A percentile compares a stretch with the other conserved stretches of the same genome.
Evolutionary conservation across 495 filamentous ascomycete species (phyloP).

Genomic region (Neurospora sp.): DNA sequence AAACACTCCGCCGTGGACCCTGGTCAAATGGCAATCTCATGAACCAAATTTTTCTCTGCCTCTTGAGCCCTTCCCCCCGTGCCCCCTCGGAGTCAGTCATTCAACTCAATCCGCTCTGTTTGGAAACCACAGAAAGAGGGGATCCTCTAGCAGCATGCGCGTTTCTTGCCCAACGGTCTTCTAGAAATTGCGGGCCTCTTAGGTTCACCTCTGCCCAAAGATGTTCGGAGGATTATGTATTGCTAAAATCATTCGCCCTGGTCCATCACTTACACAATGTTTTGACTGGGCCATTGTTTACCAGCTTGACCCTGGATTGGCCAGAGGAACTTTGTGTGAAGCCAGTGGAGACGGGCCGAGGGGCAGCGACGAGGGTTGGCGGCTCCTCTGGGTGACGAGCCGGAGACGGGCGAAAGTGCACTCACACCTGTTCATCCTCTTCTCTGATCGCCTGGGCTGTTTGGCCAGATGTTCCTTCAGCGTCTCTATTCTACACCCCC

Average conservation of each 20-base stretch:
- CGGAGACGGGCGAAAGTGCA: background rate
- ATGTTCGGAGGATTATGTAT: conserved; percentile 34
- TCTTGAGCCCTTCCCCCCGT: conserved; percentile 20
- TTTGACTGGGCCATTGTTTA: conserved; percentile 14
- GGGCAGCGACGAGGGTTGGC: conserved; percentile 4
- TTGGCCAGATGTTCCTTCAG: conserved; percentile 17
- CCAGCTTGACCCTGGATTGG: conserved; percentile 19
- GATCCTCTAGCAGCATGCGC: conserved; percentile 24
- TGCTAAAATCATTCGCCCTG: conserved; percentile 34
- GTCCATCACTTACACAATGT: conserved; percentile 18
- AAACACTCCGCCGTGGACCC: conserved; percentile 14
- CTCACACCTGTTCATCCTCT: conserved; percentile 7
- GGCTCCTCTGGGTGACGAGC: background rate
- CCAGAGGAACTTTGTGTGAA: conserved; percentile 6
- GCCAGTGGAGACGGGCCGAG: conserved; percentile 7
- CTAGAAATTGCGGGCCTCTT: conserved; percentile 33
- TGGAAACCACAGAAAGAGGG: conserved; percentile 2
- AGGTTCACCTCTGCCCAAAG: conserved; percentile 4
- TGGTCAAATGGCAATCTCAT: conserved; percentile 27
- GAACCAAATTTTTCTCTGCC: conserved; percentile 24
- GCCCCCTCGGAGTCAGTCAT: conserved; percentile 9
- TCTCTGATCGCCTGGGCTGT: conserved; percentile 11
- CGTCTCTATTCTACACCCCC: conserved; percentile 12
- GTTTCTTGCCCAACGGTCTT: conserved; percentile 38
- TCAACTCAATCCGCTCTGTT: background rate